A percentile compares a stretch with the other conserved stretches of the same genome.
phyloP scores from a whole-genome alignment of 306 rosid species.

The Alnus glutinosa region DNA sequence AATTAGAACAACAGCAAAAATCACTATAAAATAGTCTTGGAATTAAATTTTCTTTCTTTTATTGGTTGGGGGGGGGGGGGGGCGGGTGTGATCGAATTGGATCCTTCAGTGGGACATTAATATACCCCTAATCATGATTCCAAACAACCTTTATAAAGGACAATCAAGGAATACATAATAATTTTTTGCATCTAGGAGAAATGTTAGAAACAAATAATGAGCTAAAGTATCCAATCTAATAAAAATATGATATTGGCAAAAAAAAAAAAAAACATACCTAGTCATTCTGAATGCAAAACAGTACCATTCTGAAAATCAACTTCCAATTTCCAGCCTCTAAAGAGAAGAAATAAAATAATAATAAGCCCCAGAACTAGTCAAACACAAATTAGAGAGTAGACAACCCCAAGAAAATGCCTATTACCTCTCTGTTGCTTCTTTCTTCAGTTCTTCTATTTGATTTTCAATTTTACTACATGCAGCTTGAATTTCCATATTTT shows the following conservation, averaged over 20 bases:
- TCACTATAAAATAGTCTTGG: neutral
- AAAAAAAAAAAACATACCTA: constrained; percentile 34
- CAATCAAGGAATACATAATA: neutral
- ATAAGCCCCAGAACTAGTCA: constrained; percentile 22
- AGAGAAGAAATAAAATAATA: constrained; percentile 2
- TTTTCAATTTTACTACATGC: constrained; percentile 67
- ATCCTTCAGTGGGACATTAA: neutral
- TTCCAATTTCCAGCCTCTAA: constrained; percentile 82
- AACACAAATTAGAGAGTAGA: constrained; percentile 18
- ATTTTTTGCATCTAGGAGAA: neutral
- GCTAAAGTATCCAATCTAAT: constrained; percentile 13
- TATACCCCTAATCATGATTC: neutral
- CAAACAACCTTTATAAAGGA: neutral
- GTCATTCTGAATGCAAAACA: constrained; percentile 33
- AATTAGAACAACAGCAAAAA: neutral
- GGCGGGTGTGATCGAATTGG: too few species aligned
- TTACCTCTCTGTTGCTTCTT: constrained; percentile 75
- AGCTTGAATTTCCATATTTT: constrained; percentile 75
- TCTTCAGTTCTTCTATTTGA: constrained; percentile 53
- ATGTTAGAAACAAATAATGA: constrained; percentile 20
- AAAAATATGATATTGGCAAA: neutral
- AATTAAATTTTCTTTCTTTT: neutral
- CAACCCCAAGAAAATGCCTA: neutral
- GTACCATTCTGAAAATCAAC: constrained; percentile 50
- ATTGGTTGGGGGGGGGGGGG: too few species aligned